Percentiles rank a stretch among this genome's conserved stretches.
Conservation (phyloP, 2,329 filamentous ascomycete species). For the Daldinia sp. region DNA sequence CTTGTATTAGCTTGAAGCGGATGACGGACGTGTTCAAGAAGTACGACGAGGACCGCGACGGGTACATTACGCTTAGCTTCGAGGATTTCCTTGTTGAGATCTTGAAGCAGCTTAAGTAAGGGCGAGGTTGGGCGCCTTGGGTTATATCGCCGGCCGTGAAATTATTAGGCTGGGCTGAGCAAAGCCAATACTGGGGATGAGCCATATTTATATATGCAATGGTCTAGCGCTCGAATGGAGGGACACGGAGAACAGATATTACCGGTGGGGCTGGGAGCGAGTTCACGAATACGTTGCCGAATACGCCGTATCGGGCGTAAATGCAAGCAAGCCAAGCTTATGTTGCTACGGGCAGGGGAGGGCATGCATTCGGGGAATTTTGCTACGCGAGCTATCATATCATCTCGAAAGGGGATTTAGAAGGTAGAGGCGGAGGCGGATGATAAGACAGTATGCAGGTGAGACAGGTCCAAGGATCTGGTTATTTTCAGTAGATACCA, state of each 20-base stretch:
- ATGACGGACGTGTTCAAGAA: constrained; percentile 99
- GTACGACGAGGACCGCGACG: constrained; percentile 96
- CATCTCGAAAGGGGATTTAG: not conserved
- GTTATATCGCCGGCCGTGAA: not conserved
- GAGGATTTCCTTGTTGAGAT: constrained; percentile 81
- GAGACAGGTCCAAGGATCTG: constrained; percentile 17
- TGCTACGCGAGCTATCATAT: not conserved
- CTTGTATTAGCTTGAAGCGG: constrained; percentile 93
- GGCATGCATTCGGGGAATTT: not conserved
- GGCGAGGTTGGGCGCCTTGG: not conserved
- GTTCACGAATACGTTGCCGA: constrained; percentile 1
- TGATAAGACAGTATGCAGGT: constrained; percentile 10
- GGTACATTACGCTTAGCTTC: constrained; percentile 85
- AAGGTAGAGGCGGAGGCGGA: not conserved
- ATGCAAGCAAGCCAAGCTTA: not conserved
- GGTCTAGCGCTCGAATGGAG: no score
- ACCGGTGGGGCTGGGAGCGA: not conserved
- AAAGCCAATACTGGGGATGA: not conserved
- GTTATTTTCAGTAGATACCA: constrained; percentile 31
- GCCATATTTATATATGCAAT: not conserved
- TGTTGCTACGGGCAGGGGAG: not conserved
- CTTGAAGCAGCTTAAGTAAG: constrained; percentile 65
- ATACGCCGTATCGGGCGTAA: not conserved
- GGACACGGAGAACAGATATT: not conserved
- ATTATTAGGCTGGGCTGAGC: not conserved